A percentile compares a stretch with the other conserved stretches of the same genome.
These are phyloP conservation scores for Yamagishiella unicocca DNA, from an alignment of 139 green algal species.

Conservation along the genomic window DNA sequence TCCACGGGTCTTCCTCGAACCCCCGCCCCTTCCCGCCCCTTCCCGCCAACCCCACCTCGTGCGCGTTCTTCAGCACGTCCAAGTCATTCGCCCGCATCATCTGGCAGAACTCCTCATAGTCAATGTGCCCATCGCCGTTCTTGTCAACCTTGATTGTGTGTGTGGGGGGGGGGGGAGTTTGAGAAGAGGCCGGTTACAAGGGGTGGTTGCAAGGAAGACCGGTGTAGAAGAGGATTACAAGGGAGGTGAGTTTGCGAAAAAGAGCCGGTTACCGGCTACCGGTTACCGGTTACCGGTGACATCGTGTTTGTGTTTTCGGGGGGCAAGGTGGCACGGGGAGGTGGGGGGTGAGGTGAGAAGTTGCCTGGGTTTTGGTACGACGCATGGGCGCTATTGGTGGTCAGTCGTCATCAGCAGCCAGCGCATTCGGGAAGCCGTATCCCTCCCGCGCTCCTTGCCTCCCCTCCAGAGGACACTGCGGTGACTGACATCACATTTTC, in stretches of 20 bases:
- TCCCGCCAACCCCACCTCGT: slow-evolving; percentile 50
- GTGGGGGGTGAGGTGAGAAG: no score
- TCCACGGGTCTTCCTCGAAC: no score
- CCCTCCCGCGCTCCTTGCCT: not conserved
- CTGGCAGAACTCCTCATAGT: slow-evolving; percentile 55
- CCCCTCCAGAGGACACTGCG: not conserved
- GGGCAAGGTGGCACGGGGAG: not conserved
- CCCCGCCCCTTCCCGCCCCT: no score
- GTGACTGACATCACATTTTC: no score
- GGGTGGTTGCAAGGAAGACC: not conserved
- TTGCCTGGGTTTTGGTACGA: not conserved
- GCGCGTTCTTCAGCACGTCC: slow-evolving; percentile 39
- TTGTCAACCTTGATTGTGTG: slow-evolving; percentile 51
- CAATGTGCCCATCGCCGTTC: slow-evolving; percentile 65
- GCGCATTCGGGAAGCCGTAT: not conserved
- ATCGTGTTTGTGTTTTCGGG: not conserved
- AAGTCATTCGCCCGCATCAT: slow-evolving; percentile 60
- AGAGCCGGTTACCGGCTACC: no score
- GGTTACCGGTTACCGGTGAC: no score
- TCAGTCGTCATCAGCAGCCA: no score
- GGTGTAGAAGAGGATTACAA: not conserved
- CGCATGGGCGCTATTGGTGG: not conserved
- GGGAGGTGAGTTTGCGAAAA: not conserved
- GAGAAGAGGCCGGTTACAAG: not conserved
- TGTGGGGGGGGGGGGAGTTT: not conserved